Evolutionary conservation across 2,329 filamentous ascomycete genomes (phyloP), one percentile per base, ranked within the genome.

Genomic region (Microdochium nivale): DNA sequence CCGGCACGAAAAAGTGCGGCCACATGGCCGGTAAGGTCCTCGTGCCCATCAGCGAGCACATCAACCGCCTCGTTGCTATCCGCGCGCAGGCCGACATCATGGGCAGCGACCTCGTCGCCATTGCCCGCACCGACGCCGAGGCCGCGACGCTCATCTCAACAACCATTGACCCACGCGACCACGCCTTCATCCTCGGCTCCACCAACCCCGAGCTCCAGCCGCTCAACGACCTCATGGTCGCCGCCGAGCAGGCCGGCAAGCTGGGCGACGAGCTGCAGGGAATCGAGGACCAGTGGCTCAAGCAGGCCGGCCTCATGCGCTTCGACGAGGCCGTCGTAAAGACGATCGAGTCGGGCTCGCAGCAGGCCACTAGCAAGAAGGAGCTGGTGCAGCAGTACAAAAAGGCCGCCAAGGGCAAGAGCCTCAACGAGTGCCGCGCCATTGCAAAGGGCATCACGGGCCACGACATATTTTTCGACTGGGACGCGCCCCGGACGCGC

Each of bases 1-100:
- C 94, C 2, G 94, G 94, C 51, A 97, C 94, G 49, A 99, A 99
- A 83, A 99, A 99, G 81, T 99, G 94, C 70, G 94, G 94, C 57
- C 94, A 97, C 75, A 97, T 97, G 94, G 94, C 94, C 59, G 94
- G 94, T 65, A 97, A 97, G 76, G 94, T 97, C 44, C 78, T 99
- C 54, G 94, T 99, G 50, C 94, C 94, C 49, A 95, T 96, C 67
- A 88, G 84, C 71, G 94, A 99, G 76, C 94, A 99, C 76, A 96
- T 97, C 75, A 97, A 96, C 77, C 87, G 94, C 51, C 79, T 99
- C 51, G 90, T 99, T 49, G 91, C 94, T 60, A 97, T 99, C 68
- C 87, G 94, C 54, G 92, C 94, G 3, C 94, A 99, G 73, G 92
- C 94, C 60, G 94, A 99, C 67, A 97, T 99, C 65, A 97, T 99